Conservation (phyloP, 495 filamentous ascomycete species). For the Rusavskia elegans region DNA sequence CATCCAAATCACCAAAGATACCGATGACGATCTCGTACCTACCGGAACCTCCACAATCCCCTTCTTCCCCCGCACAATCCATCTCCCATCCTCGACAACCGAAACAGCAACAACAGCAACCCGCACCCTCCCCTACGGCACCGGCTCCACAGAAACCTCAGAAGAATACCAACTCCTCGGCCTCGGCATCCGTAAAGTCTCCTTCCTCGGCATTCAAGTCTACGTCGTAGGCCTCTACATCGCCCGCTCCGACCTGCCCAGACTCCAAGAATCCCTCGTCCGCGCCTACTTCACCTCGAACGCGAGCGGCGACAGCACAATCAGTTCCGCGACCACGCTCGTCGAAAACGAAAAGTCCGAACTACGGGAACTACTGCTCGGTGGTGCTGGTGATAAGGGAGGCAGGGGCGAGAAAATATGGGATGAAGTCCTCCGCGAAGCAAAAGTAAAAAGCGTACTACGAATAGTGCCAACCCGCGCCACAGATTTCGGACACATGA, state of each 20-base stretch:
- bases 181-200: constrained; percentile 74
- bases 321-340: constrained; percentile 49
- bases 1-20: constrained; percentile 16
- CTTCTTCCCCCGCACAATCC: constrained; percentile 59
- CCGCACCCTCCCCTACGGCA: constrained; percentile 17
- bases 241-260: constrained; percentile 54
- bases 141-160: constrained; percentile 25
- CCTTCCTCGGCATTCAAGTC: constrained; percentile 78
- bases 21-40: constrained; percentile 43
- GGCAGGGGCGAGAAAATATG: constrained; percentile 45
- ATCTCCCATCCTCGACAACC: constrained; percentile 31
- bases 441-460: constrained; percentile 51
- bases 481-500: constrained; percentile 81
- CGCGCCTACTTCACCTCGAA: constrained; percentile 22
- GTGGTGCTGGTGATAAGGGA: constrained; percentile 43
- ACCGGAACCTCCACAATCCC: constrained; percentile 78
- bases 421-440: constrained; percentile 48
- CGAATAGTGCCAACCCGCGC: constrained; percentile 71
- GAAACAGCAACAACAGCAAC: constrained; percentile 11
- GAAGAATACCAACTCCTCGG: constrained; percentile 79
- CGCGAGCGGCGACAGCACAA: constrained; percentile 9
- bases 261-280: constrained; percentile 39
- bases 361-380: constrained; percentile 49
- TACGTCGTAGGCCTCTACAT: constrained; percentile 91
- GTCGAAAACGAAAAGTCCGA: constrained; percentile 62